Percentiles rank a stretch among this genome's conserved stretches.
Conservation (phyloP, 2,329 filamentous ascomycete genomes). For the Cytospora piceicola region DNA sequence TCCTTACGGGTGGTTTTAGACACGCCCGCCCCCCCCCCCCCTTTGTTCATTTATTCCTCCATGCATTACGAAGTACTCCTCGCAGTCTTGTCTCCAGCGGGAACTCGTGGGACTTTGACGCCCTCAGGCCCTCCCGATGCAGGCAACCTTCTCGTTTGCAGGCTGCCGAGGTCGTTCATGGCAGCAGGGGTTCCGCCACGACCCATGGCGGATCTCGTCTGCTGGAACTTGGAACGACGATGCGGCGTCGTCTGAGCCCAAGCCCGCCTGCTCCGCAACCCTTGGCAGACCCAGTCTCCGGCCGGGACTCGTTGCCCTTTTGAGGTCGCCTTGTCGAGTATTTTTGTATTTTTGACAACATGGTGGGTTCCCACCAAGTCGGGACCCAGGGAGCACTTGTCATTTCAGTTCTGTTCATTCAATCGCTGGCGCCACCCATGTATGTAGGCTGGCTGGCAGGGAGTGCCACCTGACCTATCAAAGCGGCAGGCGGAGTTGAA, state of each 20-base stretch:
- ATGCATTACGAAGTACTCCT: background rate
- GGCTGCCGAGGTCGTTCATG: background rate
- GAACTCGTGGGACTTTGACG: background rate
- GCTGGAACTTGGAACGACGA: conserved; percentile 3
- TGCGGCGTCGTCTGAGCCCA: background rate
- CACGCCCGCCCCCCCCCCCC: too few species aligned
- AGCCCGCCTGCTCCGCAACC: conserved; percentile 17
- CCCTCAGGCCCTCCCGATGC: background rate
- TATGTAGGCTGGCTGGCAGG: conserved; percentile 2
- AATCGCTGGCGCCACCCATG: background rate
- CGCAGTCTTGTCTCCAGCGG: background rate
- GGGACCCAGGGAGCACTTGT: background rate
- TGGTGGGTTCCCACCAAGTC: background rate
- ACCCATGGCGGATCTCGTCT: conserved; percentile 7
- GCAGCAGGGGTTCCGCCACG: background rate
- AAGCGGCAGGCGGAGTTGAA: conserved; percentile 15
- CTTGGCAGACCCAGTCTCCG: conserved; percentile 26
- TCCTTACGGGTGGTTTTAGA: background rate
- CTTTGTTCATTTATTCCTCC: background rate
- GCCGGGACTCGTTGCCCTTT: conserved; percentile 7
- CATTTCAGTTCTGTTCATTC: too few species aligned
- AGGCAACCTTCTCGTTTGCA: background rate
- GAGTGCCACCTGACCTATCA: conserved; percentile 23
- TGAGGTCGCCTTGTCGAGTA: conserved; percentile 8
- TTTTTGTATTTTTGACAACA: background rate